Evolutionary conservation across 2,329 filamentous ascomycete species (phyloP).

Genomic region (Scorias spongiosa): DNA sequence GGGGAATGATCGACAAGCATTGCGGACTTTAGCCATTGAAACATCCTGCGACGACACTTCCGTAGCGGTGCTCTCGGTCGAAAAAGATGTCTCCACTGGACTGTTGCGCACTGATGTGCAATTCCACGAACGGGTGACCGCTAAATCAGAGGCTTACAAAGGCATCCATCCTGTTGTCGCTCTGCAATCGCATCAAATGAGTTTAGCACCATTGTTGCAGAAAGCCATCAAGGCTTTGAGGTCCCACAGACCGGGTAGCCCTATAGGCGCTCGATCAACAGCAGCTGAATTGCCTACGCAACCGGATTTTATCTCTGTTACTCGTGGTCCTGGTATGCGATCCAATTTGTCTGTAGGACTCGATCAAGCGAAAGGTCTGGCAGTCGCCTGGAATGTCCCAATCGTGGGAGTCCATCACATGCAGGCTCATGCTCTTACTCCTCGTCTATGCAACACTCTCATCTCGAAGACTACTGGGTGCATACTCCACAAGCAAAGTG

Average conservation of each 20-base stretch:
- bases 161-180: slow-evolving; percentile 71
- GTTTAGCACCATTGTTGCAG: slow-evolving; percentile 52
- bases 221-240: slow-evolving; percentile 38
- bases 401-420: slow-evolving; percentile 87
- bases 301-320: slow-evolving; percentile 78
- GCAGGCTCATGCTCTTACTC: slow-evolving; percentile 89
- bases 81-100: slow-evolving; percentile 16
- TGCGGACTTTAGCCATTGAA: slow-evolving; percentile 54
- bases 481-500: background rate
- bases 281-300: slow-evolving; percentile 18
- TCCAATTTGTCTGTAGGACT: slow-evolving; percentile 64
- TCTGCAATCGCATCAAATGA: slow-evolving; percentile 57
- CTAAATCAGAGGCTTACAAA: slow-evolving; percentile 56
- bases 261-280: background rate
- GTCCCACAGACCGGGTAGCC: background rate
- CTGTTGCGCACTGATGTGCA: slow-evolving; percentile 23
- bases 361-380: slow-evolving; percentile 73
- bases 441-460: slow-evolving; percentile 41
- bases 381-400: slow-evolving; percentile 68
- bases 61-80: slow-evolving; percentile 59
- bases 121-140: slow-evolving; percentile 70
- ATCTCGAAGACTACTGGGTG: background rate
- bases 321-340: slow-evolving; percentile 79
- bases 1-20: background rate
- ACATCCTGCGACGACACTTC: slow-evolving; percentile 88